Evolutionary conservation across 164 flowering plant genomes (phyloP).

Genomic region (Amborella trichopoda): DNA sequence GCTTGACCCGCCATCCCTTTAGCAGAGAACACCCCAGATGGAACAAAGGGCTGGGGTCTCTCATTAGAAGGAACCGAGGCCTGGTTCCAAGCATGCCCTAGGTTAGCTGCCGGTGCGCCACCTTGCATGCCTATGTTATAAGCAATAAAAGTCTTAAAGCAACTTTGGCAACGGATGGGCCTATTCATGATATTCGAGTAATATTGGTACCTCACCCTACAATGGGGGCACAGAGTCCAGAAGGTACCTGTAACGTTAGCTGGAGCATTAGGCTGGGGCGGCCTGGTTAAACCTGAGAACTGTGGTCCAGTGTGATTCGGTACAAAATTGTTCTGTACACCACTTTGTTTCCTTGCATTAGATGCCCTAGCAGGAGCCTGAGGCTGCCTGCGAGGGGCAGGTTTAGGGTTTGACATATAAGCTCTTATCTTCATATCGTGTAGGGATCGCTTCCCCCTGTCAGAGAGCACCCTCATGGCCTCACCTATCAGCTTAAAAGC

Average conservation of each 20-base stretch:
- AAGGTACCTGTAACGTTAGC: not conserved
- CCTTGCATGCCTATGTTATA: not conserved
- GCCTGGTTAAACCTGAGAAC: not conserved
- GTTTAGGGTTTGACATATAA: not conserved
- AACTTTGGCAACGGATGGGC: not conserved
- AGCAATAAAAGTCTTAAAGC: not conserved
- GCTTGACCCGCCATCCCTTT: no score
- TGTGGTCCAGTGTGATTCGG: not conserved
- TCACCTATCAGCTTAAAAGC: constrained; percentile 80
- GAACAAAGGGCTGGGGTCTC: not conserved
- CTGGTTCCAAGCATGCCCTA: not conserved
- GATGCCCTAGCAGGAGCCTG: not conserved
- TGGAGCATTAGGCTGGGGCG: not conserved
- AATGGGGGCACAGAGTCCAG: constrained; percentile 1
- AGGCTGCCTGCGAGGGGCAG: not conserved
- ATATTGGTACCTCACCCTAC: constrained; percentile 1
- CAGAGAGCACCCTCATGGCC: constrained; percentile 54
- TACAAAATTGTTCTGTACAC: not conserved
- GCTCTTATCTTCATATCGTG: constrained; percentile 35
- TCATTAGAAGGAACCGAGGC: not conserved
- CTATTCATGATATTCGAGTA: not conserved
- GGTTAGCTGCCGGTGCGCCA: not conserved
- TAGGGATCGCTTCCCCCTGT: constrained; percentile 24
- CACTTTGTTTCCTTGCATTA: not conserved
- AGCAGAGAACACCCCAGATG: not conserved